A percentile compares a stretch with the other conserved stretches of the same genome.
Evolutionary conservation across 306 rosid genomes (phyloP).

Genomic region (Quercus rubra): DNA sequence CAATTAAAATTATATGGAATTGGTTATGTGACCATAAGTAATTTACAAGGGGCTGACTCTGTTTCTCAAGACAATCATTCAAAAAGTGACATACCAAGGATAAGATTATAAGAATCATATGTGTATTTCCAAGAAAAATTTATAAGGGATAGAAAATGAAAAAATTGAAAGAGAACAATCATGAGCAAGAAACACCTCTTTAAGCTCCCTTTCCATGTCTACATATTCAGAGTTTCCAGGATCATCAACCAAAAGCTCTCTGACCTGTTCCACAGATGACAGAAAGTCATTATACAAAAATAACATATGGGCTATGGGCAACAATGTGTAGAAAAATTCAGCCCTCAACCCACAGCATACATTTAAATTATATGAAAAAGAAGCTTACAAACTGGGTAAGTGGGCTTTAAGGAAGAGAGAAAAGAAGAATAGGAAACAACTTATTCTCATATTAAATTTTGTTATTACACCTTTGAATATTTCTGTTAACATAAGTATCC

Average conservation of each 20-base stretch:
- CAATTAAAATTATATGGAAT: conserved; percentile 10
- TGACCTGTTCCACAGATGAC: conserved; percentile 49
- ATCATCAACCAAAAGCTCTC: conserved; percentile 61
- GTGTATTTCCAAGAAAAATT: neutral
- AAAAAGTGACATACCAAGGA: neutral
- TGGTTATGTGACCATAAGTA: conserved; percentile 17
- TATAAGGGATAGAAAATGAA: neutral
- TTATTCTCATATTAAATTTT: neutral
- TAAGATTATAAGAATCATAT: neutral
- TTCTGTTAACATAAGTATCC: neutral
- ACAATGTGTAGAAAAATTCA: neutral
- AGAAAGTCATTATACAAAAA: neutral
- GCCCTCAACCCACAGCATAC: neutral
- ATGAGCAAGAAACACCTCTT: conserved; percentile 47
- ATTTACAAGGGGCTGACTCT: conserved; percentile 19
- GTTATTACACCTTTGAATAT: neutral
- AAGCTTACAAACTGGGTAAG: neutral
- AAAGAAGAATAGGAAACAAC: neutral
- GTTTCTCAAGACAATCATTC: conserved; percentile 5
- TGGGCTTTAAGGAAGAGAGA: neutral
- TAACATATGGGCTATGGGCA: neutral
- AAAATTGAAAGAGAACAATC: neutral
- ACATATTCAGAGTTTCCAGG: conserved; percentile 78
- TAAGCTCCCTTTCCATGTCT: conserved; percentile 93
- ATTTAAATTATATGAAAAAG: neutral